A percentile compares a stretch with the other conserved stretches of the same genome.
These are phyloP conservation scores for Magnusiomyces fungicola DNA, from an alignment of 1,139 yeast species.

Conservation along the genomic window DNA sequence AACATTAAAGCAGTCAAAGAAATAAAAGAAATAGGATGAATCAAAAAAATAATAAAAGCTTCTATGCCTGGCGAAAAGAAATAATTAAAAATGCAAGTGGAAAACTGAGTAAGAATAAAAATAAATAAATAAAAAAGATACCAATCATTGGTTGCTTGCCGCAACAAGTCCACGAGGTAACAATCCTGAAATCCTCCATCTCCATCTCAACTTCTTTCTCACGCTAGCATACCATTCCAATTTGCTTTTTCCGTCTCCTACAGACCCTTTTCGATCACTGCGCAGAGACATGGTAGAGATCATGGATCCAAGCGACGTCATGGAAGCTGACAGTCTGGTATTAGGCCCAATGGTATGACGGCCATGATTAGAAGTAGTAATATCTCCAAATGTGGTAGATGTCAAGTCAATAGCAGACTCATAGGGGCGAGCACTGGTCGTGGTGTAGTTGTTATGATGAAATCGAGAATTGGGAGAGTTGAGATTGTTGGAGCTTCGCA, in stretches of 20 bases:
- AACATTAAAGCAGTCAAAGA: no score
- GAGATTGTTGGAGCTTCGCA: not conserved
- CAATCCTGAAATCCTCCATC: conserved; percentile 11
- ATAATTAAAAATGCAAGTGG: not conserved
- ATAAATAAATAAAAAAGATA: not conserved
- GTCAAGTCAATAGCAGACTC: not conserved
- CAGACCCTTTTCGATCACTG: not conserved
- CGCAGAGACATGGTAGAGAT: not conserved
- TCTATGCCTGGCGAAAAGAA: no score
- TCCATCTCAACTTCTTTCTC: conserved; percentile 9
- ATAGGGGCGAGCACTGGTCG: not conserved
- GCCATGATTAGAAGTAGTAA: not conserved
- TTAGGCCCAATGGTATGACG: not conserved
- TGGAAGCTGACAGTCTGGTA: not conserved
- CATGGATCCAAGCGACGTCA: not conserved
- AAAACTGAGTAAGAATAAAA: not conserved
- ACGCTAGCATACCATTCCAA: conserved; percentile 9
- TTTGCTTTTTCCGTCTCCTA: not conserved
- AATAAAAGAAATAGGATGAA: no score
- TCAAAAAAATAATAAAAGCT: no score
- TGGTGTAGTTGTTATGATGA: not conserved
- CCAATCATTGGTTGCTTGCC: not conserved
- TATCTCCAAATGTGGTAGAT: not conserved
- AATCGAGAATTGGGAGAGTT: not conserved
- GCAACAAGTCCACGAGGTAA: conserved; percentile 4